These are phyloP conservation scores for Rhizodiscina lignyota DNA, from an alignment of 495 filamentous ascomycete genomes.

Conservation along the genomic window DNA sequence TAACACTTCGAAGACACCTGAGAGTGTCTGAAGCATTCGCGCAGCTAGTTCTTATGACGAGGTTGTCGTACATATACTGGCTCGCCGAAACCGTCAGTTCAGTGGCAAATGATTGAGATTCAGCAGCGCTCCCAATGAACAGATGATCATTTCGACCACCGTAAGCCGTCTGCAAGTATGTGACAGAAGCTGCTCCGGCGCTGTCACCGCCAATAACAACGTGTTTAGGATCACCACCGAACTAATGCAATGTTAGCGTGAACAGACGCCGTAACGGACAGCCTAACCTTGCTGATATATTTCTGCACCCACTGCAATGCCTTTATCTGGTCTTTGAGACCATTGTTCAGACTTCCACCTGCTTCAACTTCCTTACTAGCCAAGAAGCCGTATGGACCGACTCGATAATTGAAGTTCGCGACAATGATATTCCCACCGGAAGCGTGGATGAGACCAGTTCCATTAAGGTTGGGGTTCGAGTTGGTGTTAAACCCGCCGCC, in stretches of 20 bases:
- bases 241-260: conserved; percentile 22
- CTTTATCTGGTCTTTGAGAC: conserved; percentile 50
- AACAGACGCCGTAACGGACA: neutral
- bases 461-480: conserved; percentile 51
- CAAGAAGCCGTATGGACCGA: conserved; percentile 57
- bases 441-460: conserved; percentile 38
- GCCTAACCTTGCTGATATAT: conserved; percentile 36
- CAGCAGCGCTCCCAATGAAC: no score
- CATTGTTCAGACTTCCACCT: conserved; percentile 46
- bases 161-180: conserved; percentile 50
- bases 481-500: conserved; percentile 52
- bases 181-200: conserved; percentile 51
- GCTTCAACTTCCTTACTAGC: conserved; percentile 38
- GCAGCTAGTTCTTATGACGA: no score
- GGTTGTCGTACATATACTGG: no score
- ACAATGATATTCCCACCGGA: conserved; percentile 44
- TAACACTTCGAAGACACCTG: conserved; percentile 39
- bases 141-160: conserved; percentile 31
- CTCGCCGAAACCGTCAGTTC: no score
- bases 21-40: no score
- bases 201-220: conserved; percentile 58
- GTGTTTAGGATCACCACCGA: conserved; percentile 56
- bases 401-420: conserved; percentile 54
- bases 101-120: no score
- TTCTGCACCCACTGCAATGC: conserved; percentile 50